These are phyloP conservation scores for Marsdenia floribunda DNA, from an alignment of 257 asterid species.

Conservation along the genomic window DNA sequence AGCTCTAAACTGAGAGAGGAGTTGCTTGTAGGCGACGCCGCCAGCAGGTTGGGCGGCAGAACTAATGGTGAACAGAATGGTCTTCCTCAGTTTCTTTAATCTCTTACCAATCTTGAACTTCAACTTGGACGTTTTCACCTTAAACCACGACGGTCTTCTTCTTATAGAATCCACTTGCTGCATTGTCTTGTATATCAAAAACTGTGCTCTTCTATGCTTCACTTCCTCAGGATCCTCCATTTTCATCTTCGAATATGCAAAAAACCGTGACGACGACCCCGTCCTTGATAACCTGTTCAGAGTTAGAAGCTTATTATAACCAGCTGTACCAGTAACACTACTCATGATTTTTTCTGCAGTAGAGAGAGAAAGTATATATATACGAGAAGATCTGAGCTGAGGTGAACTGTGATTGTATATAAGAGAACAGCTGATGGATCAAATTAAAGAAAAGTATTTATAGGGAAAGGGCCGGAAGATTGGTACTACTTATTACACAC, in stretches of 20 bases:
- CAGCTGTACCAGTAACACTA: conserved; percentile 1
- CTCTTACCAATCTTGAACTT: conserved; percentile 61
- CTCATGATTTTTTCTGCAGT: conserved; percentile 23
- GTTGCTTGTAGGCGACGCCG: conserved; percentile 28
- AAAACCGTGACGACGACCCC: conserved; percentile 1
- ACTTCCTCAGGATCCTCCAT: conserved; percentile 58
- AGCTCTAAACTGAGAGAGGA: conserved; percentile 40
- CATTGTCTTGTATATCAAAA: conserved; percentile 69
- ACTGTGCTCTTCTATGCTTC: conserved; percentile 55
- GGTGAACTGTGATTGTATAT: conserved; percentile 6
- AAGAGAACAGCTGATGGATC: background rate
- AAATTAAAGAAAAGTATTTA: conserved; percentile 28
- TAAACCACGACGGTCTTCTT: conserved; percentile 54
- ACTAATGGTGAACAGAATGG: conserved; percentile 29
- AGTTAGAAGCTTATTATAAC: conserved; percentile 13
- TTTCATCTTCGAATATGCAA: conserved; percentile 50
- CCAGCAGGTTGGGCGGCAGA: conserved; percentile 31
- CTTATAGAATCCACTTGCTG: conserved; percentile 42
- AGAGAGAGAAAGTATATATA: background rate
- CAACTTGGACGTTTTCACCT: conserved; percentile 50
- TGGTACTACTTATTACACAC: background rate
- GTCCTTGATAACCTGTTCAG: background rate
- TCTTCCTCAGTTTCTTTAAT: conserved; percentile 45
- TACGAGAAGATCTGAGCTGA: conserved; percentile 2
- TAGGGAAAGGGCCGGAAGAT: conserved; percentile 20